These are phyloP conservation scores for Reutealis trisperma DNA, from an alignment of 345 rosid species.

Conservation along the genomic window DNA sequence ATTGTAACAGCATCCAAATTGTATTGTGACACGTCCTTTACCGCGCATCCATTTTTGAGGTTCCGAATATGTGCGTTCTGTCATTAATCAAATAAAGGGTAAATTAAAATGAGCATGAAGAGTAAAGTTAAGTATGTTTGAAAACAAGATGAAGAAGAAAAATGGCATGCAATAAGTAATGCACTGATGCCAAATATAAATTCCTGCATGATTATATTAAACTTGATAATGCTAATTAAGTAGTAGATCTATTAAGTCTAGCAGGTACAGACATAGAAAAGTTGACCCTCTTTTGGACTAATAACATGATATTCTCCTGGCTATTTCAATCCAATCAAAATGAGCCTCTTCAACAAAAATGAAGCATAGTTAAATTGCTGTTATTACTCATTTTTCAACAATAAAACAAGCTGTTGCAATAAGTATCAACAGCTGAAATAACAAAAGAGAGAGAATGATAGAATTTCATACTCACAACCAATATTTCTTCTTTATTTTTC, in stretches of 20 bases:
- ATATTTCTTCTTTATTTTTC: no score
- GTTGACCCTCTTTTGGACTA: not conserved
- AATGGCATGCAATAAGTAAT: no score
- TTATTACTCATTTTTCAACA: not conserved
- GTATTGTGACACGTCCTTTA: slow-evolving; percentile 68
- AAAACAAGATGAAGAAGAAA: not conserved
- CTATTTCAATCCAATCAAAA: not conserved
- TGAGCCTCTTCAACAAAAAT: not conserved
- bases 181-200: no score
- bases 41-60: slow-evolving; percentile 75
- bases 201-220: no score
- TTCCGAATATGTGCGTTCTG: slow-evolving; percentile 62
- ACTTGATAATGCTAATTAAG: no score
- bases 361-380: not conserved
- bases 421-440: not conserved
- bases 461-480: not conserved
- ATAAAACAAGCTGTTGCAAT: not conserved
- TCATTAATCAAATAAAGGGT: not conserved
- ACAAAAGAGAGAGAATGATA: not conserved
- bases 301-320: not conserved
- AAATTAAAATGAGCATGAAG: not conserved
- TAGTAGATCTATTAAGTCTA: no score
- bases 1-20: slow-evolving; percentile 70
- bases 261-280: no score
- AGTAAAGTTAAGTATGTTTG: not conserved